phyloP scores from a whole-genome alignment of 306 rosid genomes.

The Mimosa bimucronata region DNA sequence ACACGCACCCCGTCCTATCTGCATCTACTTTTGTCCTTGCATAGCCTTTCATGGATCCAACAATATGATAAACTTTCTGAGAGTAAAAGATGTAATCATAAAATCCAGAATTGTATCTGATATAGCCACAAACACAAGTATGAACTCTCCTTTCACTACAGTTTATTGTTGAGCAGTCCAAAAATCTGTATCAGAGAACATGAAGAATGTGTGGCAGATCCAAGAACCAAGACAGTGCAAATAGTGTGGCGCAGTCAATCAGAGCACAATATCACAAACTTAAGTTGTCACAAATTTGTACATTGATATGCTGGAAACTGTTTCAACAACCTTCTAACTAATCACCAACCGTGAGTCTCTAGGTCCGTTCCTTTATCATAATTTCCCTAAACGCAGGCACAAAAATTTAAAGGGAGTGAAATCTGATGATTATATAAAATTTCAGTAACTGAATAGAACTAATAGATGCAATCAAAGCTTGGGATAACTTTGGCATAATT shows the following conservation, averaged over 20 bases:
- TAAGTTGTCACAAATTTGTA: conserved; percentile 76
- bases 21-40: conserved; percentile 15
- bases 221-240: conserved; percentile 65
- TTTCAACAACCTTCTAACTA: too few species aligned
- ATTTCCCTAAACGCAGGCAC: too few species aligned
- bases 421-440: too few species aligned
- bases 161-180: conserved; percentile 32
- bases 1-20: not conserved
- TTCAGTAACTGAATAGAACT: too few species aligned
- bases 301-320: too few species aligned
- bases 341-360: too few species aligned
- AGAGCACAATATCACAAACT: conserved; percentile 60
- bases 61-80: not conserved
- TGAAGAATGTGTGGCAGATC: conserved; percentile 69
- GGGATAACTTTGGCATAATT: too few species aligned
- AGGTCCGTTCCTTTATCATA: too few species aligned
- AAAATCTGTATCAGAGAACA: conserved; percentile 27
- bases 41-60: not conserved
- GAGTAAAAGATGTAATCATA: not conserved
- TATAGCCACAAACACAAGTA: not conserved
- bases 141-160: conserved; percentile 25
- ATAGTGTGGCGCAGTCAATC: conserved; percentile 51
- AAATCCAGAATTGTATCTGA: not conserved
- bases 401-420: too few species aligned
- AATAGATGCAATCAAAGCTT: too few species aligned